Evolutionary conservation across 805 yeast species (phyloP), one percentile per base, ranked within the genome.

Genomic region (Tetrapisispora taiwanensis): DNA sequence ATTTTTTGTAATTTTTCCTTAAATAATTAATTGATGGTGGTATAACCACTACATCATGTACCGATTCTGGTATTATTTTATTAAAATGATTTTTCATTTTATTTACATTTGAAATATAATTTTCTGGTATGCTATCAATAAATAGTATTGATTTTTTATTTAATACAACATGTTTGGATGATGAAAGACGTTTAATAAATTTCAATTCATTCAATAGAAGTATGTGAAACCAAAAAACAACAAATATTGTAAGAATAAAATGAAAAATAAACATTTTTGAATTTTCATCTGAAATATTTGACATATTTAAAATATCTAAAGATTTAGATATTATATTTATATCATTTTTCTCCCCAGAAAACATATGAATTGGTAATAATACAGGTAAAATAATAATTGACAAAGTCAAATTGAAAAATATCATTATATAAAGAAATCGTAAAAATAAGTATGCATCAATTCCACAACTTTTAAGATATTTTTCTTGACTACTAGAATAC

Each of bases 361-460:
- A 34, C 43, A 55, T 65, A 58, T 86, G 86, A 1, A 85, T 65
- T 0, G 92, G 89, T 2, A 84, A 52, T 28, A 87, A 63, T 0
- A 82, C 62, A 0, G 85, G 74, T 24, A 83, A 62, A 44, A 78
- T 75, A 10, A 81, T 46, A 0, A 73, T 42, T 0, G 85, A 79
- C 19, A 81, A 58, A 0, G 72, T 69, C 1, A 66, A 52, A 53
- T 81, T 81, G 38, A 81, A 67, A 1, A 72, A 48, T 28, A 76
- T 54, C 10, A 83, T 54, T 4, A 80, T 63, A 40, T 67, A 59
- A 38, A 86, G 54, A 52, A 74, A 85, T 41, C 95, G 60, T 2
- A 85, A 53, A 50, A 84, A 81, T 54, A 81, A 79, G 57, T 81
- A 85, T 0, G 88, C 78, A 59, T 87, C 95, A 7, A 84, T 57